Evolutionary conservation across 2,329 filamentous ascomycete species (phyloP).

Genomic region (Hypocreales sp.): DNA sequence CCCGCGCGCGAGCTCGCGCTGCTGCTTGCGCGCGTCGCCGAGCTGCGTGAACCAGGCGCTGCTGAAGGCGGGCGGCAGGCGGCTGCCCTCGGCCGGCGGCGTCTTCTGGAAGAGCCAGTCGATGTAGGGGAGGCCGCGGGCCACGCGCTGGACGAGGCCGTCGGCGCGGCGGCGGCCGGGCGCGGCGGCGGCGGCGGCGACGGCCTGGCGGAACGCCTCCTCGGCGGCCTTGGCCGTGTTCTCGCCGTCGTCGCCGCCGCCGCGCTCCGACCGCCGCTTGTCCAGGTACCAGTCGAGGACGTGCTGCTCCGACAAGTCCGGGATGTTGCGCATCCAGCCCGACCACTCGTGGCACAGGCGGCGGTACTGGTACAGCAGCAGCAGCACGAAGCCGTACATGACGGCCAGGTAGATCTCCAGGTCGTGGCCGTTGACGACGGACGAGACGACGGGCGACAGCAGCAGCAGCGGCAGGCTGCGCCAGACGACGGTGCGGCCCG

Average conservation of each 20-base stretch:
- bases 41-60: conserved; percentile 20
- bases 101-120: conserved; percentile 20
- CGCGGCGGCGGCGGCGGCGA: conserved; percentile 7
- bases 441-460: conserved; percentile 39
- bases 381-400: conserved; percentile 33
- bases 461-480: conserved; percentile 38
- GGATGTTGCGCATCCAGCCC: conserved; percentile 37
- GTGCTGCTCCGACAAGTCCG: conserved; percentile 30
- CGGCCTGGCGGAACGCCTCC: conserved; percentile 17
- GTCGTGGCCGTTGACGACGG: conserved; percentile 34
- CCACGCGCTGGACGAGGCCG: conserved; percentile 7
- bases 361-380: conserved; percentile 36
- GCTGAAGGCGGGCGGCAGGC: conserved; percentile 14
- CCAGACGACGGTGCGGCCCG: conserved; percentile 40
- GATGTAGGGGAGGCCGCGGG: conserved; percentile 15
- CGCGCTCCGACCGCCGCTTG: conserved; percentile 8
- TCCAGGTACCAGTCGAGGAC: conserved; percentile 31
- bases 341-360: conserved; percentile 40
- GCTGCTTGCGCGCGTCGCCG: conserved; percentile 16
- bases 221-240: conserved; percentile 6
- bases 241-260: conserved; percentile 4
- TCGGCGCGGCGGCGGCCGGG: conserved; percentile 2
- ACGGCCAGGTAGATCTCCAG: conserved; percentile 39
- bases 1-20: conserved; percentile 17
- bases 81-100: conserved; percentile 9